Conservation (phyloP, 2,329 filamentous ascomycete species). For the Cladophialophora immunda region DNA sequence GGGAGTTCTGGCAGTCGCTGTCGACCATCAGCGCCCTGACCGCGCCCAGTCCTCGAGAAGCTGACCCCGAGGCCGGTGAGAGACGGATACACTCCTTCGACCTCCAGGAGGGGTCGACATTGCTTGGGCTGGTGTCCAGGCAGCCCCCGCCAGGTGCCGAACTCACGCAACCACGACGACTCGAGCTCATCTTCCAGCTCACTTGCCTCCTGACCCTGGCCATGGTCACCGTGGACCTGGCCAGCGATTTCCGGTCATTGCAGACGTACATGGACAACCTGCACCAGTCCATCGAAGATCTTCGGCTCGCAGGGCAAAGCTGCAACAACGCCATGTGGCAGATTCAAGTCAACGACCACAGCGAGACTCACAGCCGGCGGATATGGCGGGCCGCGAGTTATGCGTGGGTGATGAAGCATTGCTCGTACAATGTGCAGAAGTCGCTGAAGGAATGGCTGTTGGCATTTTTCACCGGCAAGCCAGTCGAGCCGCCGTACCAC, state of each 20-base stretch:
- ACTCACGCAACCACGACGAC: slow-evolving; percentile 29
- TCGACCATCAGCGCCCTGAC: slow-evolving; percentile 28
- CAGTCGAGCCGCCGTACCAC: slow-evolving; percentile 22
- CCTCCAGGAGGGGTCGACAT: slow-evolving; percentile 26
- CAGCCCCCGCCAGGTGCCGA: slow-evolving; percentile 23
- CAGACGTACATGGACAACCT: slow-evolving; percentile 34
- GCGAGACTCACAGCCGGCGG: slow-evolving; percentile 30
- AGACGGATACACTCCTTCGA: slow-evolving; percentile 29
- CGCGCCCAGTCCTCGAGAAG: not conserved
- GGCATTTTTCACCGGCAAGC: slow-evolving; percentile 32
- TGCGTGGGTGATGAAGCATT: slow-evolving; percentile 35
- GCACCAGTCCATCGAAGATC: slow-evolving; percentile 29
- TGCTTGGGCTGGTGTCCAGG: slow-evolving; percentile 26
- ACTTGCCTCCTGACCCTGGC: slow-evolving; percentile 32
- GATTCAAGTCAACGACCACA: slow-evolving; percentile 34
- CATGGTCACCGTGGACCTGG: slow-evolving; percentile 32
- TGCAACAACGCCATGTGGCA: slow-evolving; percentile 38
- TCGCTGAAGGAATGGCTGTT: slow-evolving; percentile 34
- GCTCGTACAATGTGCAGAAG: slow-evolving; percentile 31
- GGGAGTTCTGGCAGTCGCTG: slow-evolving; percentile 33
- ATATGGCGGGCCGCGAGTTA: slow-evolving; percentile 34
- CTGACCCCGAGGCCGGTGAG: not conserved
- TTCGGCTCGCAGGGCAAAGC: slow-evolving; percentile 27
- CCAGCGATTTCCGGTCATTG: slow-evolving; percentile 29
- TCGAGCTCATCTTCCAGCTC: slow-evolving; percentile 36